Evolutionary conservation across 164 flowering plant genomes (phyloP).

Genomic region (Nelumbo lutea): DNA sequence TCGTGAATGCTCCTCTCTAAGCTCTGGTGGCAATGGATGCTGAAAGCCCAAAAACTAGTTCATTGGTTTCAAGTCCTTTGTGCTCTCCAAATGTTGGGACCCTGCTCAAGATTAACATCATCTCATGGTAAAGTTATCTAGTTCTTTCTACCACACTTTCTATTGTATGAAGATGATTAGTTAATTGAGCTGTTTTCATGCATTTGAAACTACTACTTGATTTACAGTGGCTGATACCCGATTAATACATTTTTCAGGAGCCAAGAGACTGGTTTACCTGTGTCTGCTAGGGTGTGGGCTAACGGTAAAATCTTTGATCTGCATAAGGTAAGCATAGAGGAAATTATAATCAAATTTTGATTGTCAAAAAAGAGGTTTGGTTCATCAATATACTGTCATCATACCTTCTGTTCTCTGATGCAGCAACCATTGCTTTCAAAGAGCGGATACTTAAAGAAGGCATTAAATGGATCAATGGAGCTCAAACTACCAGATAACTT

Average conservation of each 20-base stretch:
- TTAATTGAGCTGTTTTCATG: not conserved
- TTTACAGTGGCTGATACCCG: not conserved
- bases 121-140: constrained; percentile 58
- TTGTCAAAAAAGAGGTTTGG: not conserved
- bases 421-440: constrained; percentile 57
- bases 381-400: not conserved
- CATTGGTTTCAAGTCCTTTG: constrained; percentile 57
- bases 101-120: constrained; percentile 62
- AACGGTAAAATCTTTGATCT: constrained; percentile 54
- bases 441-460: constrained; percentile 74
- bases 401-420: constrained; percentile 13
- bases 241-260: constrained; percentile 43
- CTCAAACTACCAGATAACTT: constrained; percentile 56
- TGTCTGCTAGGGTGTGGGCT: constrained; percentile 53
- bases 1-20: constrained; percentile 1
- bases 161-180: not conserved
- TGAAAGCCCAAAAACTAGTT: constrained; percentile 37
- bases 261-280: constrained; percentile 84
- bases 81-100: constrained; percentile 64
- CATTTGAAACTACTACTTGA: not conserved
- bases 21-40: constrained; percentile 40
- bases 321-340: constrained; percentile 59
- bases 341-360: not conserved
- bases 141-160: constrained; percentile 2
- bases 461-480: constrained; percentile 41